A percentile compares a stretch with the other conserved stretches of the same genome.
phyloP scores from a whole-genome alignment of 305 asterid genomes.

The Solanum aculeatissimum region DNA sequence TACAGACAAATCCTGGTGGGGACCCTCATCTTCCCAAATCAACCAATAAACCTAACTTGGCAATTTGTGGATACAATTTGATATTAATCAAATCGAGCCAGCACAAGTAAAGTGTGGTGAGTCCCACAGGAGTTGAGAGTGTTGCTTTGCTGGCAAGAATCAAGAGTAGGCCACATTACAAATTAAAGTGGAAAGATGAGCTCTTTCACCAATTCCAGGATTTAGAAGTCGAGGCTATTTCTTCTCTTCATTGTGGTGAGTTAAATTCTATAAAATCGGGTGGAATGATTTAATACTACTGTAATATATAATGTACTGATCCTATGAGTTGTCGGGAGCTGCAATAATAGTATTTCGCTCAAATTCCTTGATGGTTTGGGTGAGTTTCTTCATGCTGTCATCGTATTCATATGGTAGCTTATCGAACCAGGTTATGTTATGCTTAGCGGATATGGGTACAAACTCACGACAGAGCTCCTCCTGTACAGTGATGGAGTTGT shows the following conservation, averaged over 20 bases:
- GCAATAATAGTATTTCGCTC: slow-evolving; percentile 34
- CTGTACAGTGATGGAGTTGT: slow-evolving; percentile 51
- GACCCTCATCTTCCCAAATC: not conserved
- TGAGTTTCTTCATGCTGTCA: slow-evolving; percentile 39
- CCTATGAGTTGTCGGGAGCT: slow-evolving; percentile 1
- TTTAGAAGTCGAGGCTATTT: not conserved
- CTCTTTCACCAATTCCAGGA: not conserved
- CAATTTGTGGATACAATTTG: not conserved
- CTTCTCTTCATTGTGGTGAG: not conserved
- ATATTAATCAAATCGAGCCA: not conserved
- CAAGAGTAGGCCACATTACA: not conserved
- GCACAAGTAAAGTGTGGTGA: not conserved
- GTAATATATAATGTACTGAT: not conserved
- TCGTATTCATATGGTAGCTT: slow-evolving; percentile 46
- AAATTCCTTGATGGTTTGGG: slow-evolving; percentile 35
- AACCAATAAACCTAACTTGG: not conserved
- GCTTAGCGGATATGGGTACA: slow-evolving; percentile 26
- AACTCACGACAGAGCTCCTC: slow-evolving; percentile 53
- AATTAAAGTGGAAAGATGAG: not conserved
- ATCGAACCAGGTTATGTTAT: slow-evolving; percentile 41
- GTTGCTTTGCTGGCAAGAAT: not conserved
- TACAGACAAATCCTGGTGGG: not conserved
- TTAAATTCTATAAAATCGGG: not conserved
- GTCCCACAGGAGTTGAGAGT: not conserved
- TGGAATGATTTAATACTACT: not conserved